A percentile compares a stretch with the other conserved stretches of the same genome.
These are phyloP conservation scores for Aeschynomene evenia DNA, from an alignment of 306 rosid species.

Conservation along the genomic window DNA sequence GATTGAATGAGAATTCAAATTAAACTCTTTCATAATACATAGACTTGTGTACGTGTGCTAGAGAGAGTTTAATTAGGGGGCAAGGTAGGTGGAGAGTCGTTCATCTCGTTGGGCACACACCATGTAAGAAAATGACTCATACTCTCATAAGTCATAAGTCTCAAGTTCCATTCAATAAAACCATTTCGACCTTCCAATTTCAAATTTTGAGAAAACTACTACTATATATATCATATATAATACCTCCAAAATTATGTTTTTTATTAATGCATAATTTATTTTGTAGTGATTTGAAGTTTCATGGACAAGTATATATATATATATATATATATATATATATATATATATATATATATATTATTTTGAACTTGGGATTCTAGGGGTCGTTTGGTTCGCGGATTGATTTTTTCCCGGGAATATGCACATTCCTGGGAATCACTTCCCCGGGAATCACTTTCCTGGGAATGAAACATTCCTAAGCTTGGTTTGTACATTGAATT, in stretches of 20 bases:
- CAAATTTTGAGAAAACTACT: constrained; percentile 20
- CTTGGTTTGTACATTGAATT: too few species aligned
- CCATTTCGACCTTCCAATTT: constrained; percentile 39
- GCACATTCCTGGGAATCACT: too few species aligned
- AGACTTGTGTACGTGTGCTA: background rate
- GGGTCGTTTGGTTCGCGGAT: too few species aligned
- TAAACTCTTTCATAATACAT: too few species aligned
- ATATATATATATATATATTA: too few species aligned
- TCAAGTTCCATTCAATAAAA: constrained; percentile 39
- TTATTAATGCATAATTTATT: background rate
- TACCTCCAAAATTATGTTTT: background rate
- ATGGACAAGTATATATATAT: too few species aligned
- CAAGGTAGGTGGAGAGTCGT: constrained; percentile 67
- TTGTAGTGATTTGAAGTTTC: too few species aligned
- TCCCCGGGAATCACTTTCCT: too few species aligned
- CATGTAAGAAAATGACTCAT: constrained; percentile 41
- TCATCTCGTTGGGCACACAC: constrained; percentile 58
- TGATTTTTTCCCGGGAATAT: too few species aligned
- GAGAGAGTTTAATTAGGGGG: constrained; percentile 33
- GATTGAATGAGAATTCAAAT: too few species aligned
- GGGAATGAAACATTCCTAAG: too few species aligned
- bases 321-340: too few species aligned
- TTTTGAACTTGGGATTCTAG: constrained; percentile 25
- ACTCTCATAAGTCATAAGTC: constrained; percentile 21
- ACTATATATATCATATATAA: background rate